Evolutionary conservation across 78 protist genomes (phyloP).

Genomic region (Thecamonas trahens): DNA sequence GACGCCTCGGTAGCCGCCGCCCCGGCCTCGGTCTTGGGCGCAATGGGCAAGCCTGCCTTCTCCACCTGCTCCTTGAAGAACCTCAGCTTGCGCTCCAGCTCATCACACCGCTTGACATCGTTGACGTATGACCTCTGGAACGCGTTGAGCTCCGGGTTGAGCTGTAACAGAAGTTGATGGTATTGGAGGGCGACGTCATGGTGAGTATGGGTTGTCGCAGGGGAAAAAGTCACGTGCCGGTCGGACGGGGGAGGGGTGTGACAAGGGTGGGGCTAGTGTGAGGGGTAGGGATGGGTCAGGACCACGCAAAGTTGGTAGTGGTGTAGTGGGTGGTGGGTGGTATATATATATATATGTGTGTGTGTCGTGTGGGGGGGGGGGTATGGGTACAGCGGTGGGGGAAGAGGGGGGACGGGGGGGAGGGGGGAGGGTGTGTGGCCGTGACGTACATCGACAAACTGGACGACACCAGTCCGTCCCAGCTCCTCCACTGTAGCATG

Average conservation of each 20-base stretch:
- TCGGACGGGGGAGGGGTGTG: background rate
- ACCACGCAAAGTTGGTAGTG: background rate
- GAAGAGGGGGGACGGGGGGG: background rate
- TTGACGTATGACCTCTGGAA: slow-evolving; percentile 78
- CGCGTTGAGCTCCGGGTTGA: slow-evolving; percentile 59
- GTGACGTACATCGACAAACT: slow-evolving; percentile 56
- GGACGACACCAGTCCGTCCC: slow-evolving; percentile 59
- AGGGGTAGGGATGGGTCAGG: background rate
- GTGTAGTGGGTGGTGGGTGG: background rate
- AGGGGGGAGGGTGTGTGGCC: background rate
- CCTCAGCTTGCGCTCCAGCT: slow-evolving; percentile 79
- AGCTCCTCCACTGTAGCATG: slow-evolving; percentile 72
- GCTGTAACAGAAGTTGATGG: slow-evolving; percentile 10
- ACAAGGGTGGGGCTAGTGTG: background rate
- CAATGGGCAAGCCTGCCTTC: slow-evolving; percentile 2
- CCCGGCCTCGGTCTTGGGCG: background rate
- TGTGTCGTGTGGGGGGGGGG: too few species aligned
- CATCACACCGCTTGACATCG: slow-evolving; percentile 81
- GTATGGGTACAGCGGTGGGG: background rate
- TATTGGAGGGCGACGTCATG: background rate
- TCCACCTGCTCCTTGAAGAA: slow-evolving; percentile 28
- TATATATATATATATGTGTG: background rate
- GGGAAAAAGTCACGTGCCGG: background rate
- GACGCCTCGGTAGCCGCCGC: too few species aligned
- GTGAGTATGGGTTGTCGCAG: background rate